Evolutionary conservation across 495 filamentous ascomycete genomes (phyloP), one percentile per base, ranked within the genome.

Genomic region (Penicillium psychrofluorescens): DNA sequence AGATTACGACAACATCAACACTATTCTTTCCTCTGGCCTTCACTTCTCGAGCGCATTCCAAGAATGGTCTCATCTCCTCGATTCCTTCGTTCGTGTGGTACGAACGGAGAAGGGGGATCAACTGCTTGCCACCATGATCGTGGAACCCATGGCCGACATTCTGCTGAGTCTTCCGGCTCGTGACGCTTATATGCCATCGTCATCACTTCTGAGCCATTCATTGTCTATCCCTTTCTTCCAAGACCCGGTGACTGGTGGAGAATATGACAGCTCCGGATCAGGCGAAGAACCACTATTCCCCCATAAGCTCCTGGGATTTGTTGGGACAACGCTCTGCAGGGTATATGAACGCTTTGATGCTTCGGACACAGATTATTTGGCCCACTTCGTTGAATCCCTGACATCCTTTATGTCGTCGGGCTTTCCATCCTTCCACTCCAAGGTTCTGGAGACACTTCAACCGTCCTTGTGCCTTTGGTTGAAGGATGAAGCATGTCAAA

Each of bases 1-100:
- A 29, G 82, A 88, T 33, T 90, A 85, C 45, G 79, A 81, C n/a
- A 83, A 88, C 33, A 65, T 80, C 15, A 72, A 79, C 35, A 82
- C 74, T 36, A 71, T 90, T 30, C 70, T 94, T 2, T 75, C 83
- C 40, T 64, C 76, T 37, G 87, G 85, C 8, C 56, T 83, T 45
- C 64, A 60, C 6, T 75, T 75, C 13, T 11, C 66, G 1, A 62
- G 65, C 44, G 51, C 55, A 22, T 58, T 62, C 15, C 29, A 74
- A 14, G 67, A 68, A 22, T 91, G 86, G 86, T 63, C 75, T 41
- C 56, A 68, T 6, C 59, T 94, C 0, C 77, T 88, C 38, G 63
- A 72, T 9, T 63, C 71, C 2, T 70, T 86, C 12, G 64, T 77
- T 11, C 64, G 67, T n/a, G 72, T 76, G 38, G 75, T 84, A 9